phyloP scores from a whole-genome alignment of 164 flowering plant species.

The Piper longum region DNA sequence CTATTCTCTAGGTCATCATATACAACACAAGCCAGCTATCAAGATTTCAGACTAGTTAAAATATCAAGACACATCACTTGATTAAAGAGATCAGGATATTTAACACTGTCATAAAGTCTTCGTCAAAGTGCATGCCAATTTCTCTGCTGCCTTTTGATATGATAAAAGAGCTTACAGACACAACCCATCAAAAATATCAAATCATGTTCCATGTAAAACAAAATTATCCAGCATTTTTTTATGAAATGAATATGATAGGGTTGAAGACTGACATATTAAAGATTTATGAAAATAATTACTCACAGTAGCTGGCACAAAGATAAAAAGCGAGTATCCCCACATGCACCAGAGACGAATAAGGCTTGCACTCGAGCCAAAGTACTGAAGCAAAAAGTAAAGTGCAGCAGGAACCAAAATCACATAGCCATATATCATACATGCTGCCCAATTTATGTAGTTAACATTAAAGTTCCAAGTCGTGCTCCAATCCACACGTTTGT shows the following conservation, averaged over 20 bases:
- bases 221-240: not conserved
- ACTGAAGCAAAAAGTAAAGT: conserved; percentile 77
- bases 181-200: not conserved
- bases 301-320: conserved; percentile 58
- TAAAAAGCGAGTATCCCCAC: conserved; percentile 98
- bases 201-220: not conserved
- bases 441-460: conserved; percentile 61
- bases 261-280: not conserved
- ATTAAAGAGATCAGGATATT: no score
- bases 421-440: conserved; percentile 58
- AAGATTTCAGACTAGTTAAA: no score
- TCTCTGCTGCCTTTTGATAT: not conserved
- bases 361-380: conserved; percentile 60
- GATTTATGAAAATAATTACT: conserved; percentile 21
- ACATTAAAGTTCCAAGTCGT: conserved; percentile 81
- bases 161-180: not conserved
- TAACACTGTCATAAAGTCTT: not conserved
- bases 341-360: conserved; percentile 86
- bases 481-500: conserved; percentile 30
- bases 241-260: not conserved
- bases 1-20: no score
- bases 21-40: no score
- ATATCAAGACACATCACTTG: no score
- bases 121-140: not conserved
- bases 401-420: conserved; percentile 67